Conservation (phyloP, 83 land plant genomes). For the Picea abies region DNA sequence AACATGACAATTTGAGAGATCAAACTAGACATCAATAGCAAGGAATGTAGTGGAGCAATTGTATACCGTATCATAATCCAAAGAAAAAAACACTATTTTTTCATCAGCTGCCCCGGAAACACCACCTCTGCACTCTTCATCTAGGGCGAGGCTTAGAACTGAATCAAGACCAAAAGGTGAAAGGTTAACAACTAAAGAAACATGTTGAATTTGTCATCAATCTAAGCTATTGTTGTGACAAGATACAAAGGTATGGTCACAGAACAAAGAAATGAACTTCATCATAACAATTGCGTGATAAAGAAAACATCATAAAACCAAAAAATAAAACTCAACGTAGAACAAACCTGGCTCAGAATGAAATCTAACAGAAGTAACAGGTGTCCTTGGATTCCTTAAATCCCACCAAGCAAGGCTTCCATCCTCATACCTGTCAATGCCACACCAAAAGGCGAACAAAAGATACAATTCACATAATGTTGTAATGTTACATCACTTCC, state of each 20-base stretch:
- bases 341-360: slow-evolving; percentile 73
- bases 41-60: neutral
- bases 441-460: slow-evolving; percentile 8
- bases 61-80: slow-evolving; percentile 53
- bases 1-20: neutral
- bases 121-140: slow-evolving; percentile 54
- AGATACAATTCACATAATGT: neutral
- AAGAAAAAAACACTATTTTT: slow-evolving; percentile 55
- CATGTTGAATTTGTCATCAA: neutral
- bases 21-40: neutral
- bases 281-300: neutral
- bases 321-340: neutral
- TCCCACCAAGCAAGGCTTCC: slow-evolving; percentile 89
- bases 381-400: slow-evolving; percentile 53
- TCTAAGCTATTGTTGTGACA: neutral
- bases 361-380: slow-evolving; percentile 58
- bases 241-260: neutral
- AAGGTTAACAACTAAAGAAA: neutral
- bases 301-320: neutral
- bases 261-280: neutral
- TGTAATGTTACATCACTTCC: neutral
- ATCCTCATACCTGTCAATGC: slow-evolving; percentile 69
- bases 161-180: slow-evolving; percentile 17
- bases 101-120: slow-evolving; percentile 83
- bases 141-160: slow-evolving; percentile 68